Evolutionary conservation across 768 basidiomycete genomes (phyloP).

Genomic region (Steccherinum ochraceum): DNA sequence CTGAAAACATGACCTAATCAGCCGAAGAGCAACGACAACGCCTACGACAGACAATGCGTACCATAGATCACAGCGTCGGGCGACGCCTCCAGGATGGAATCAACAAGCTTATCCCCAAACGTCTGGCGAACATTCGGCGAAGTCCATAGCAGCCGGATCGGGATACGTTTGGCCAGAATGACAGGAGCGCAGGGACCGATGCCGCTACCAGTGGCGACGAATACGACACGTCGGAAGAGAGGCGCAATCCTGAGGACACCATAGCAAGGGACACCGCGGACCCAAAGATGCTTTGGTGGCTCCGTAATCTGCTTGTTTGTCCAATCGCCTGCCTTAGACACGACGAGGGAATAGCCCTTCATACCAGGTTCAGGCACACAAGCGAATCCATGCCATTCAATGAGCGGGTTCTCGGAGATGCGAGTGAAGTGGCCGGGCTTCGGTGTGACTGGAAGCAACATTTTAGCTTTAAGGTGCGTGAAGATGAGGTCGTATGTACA

Average conservation of each 20-base stretch:
- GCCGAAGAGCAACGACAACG: not conserved
- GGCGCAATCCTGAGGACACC: constrained; percentile 50
- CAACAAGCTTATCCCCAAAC: constrained; percentile 55
- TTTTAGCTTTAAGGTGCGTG: constrained; percentile 1
- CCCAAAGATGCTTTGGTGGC: constrained; percentile 50
- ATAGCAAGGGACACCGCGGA: constrained; percentile 50
- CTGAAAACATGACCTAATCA: constrained; percentile 9
- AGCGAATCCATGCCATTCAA: constrained; percentile 57
- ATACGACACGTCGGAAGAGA: constrained; percentile 47
- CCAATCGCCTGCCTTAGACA: constrained; percentile 57
- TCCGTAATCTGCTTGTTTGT: constrained; percentile 46
- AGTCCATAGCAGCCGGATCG: constrained; percentile 56
- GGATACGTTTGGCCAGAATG: constrained; percentile 44
- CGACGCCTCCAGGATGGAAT: constrained; percentile 43
- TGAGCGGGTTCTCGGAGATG: constrained; percentile 37
- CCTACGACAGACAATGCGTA: constrained; percentile 17
- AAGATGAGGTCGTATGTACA: constrained; percentile 18
- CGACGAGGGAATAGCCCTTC: constrained; percentile 44
- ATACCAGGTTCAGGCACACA: constrained; percentile 37
- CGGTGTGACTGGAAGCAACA: constrained; percentile 19
- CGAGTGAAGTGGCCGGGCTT: constrained; percentile 30
- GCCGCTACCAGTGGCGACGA: constrained; percentile 53
- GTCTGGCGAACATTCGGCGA: constrained; percentile 55
- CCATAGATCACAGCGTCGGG: constrained; percentile 56
- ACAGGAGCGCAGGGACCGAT: constrained; percentile 57